phyloP scores from a whole-genome alignment of 768 basidiomycete genomes.

The Xanthoconium purpureum region DNA sequence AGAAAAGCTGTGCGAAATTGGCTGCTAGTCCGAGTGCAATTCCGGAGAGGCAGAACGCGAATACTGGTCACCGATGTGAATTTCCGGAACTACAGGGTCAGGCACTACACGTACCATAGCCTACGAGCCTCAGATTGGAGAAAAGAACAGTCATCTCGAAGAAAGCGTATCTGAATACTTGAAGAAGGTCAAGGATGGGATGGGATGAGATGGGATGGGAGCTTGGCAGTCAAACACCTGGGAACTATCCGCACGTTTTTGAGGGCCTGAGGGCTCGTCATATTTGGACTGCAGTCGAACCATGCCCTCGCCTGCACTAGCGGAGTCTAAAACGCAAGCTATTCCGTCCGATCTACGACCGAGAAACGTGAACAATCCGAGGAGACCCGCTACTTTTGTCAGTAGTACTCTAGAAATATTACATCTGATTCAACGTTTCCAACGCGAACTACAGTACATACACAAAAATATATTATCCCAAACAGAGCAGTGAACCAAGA shows the following conservation, averaged over 20 bases:
- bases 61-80: conserved; percentile 34
- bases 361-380: neutral
- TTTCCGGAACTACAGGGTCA: neutral
- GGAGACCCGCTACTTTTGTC: neutral
- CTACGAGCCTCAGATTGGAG: conserved; percentile 49
- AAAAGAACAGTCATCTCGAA: conserved; percentile 58
- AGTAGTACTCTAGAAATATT: neutral
- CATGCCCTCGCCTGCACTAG: neutral
- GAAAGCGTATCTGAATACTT: neutral
- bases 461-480: conserved; percentile 9
- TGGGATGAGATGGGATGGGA: neutral
- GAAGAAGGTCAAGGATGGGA: conserved; percentile 2
- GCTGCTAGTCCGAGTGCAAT: conserved; percentile 66
- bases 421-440: conserved; percentile 7
- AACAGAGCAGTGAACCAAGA: neutral
- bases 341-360: too few species aligned
- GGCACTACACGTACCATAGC: conserved; percentile 42
- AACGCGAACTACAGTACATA: conserved; percentile 18
- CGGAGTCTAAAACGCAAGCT: conserved; percentile 15
- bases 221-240: conserved; percentile 5
- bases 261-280: conserved; percentile 3
- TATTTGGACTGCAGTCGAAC: conserved; percentile 13
- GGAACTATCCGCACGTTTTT: conserved; percentile 14
- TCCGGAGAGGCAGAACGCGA: conserved; percentile 38
- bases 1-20: conserved; percentile 64